Evolutionary conservation across 2,329 filamentous ascomycete species (phyloP).

Genomic region (Didymella pinodella): DNA sequence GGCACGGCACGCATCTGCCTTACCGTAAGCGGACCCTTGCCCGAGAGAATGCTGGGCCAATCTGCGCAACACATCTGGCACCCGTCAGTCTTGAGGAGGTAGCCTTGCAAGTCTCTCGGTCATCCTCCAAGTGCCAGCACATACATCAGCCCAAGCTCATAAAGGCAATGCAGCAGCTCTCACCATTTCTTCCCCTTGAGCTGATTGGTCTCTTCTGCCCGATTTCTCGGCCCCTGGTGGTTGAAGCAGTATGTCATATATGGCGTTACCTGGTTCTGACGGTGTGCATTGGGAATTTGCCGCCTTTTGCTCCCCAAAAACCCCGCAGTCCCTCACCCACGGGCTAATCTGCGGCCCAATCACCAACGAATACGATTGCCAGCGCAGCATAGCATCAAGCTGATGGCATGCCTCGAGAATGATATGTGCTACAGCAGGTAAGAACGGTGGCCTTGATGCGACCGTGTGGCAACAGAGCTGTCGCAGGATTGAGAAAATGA

Average conservation of each 20-base stretch:
- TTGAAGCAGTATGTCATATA: constrained; percentile 42
- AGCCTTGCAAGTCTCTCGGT: constrained; percentile 37
- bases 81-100: constrained; percentile 36
- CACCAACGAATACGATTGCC: constrained; percentile 36
- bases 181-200: constrained; percentile 23
- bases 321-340: constrained; percentile 37
- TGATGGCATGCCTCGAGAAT: constrained; percentile 30
- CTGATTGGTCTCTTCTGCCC: constrained; percentile 41
- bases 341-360: constrained; percentile 41
- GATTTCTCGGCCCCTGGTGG: constrained; percentile 30
- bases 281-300: constrained; percentile 36
- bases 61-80: constrained; percentile 42
- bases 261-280: constrained; percentile 37
- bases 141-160: constrained; percentile 39
- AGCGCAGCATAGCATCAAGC: constrained; percentile 43
- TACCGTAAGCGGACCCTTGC: constrained; percentile 35
- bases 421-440: constrained; percentile 34
- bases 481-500: constrained; percentile 36
- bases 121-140: constrained; percentile 44
- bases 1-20: constrained; percentile 41
- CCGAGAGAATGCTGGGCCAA: constrained; percentile 34
- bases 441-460: constrained; percentile 32
- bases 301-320: constrained; percentile 31
- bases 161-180: constrained; percentile 32
- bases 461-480: constrained; percentile 35